phyloP scores from a whole-genome alignment of 768 basidiomycete genomes.

The Leucogyrophana mollusca region DNA sequence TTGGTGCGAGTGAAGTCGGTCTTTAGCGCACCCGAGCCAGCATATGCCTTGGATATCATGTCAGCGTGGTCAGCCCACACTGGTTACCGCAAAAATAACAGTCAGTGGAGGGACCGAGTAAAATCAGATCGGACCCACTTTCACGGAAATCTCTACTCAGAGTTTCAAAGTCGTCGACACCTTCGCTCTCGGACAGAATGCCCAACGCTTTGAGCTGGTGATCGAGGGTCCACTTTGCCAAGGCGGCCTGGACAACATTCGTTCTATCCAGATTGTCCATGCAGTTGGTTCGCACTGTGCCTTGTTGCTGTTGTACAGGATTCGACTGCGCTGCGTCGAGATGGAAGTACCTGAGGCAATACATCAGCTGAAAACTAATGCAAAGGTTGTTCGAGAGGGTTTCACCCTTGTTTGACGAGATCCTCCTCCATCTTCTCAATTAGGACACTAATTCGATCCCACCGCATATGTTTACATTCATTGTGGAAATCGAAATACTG shows the following conservation, averaged over 20 bases:
- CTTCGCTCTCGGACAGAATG: constrained; percentile 66
- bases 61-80: constrained; percentile 99
- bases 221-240: constrained; percentile 84
- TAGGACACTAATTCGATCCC: constrained; percentile 86
- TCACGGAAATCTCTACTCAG: constrained; percentile 86
- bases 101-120: neutral
- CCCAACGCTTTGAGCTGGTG: constrained; percentile 73
- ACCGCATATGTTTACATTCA: constrained; percentile 93
- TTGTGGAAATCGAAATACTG: constrained; percentile 97
- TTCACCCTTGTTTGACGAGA: constrained; percentile 70
- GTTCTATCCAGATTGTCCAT: constrained; percentile 98
- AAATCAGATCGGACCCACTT: constrained; percentile 49
- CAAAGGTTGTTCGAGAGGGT: constrained; percentile 2
- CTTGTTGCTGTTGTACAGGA: constrained; percentile 63
- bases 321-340: constrained; percentile 46
- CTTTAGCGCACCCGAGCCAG: constrained; percentile 93
- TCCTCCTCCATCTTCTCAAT: constrained; percentile 76
- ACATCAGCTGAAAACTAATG: constrained; percentile 8
- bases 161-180: constrained; percentile 78
- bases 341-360: constrained; percentile 70
- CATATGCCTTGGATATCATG: constrained; percentile 84
- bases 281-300: constrained; percentile 90
- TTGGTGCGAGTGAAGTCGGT: constrained; percentile 96
- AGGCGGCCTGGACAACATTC: constrained; percentile 91
- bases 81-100: constrained; percentile 30